phyloP scores from a whole-genome alignment of 1,284 basidiomycete species.

The Trametes pubescens region DNA sequence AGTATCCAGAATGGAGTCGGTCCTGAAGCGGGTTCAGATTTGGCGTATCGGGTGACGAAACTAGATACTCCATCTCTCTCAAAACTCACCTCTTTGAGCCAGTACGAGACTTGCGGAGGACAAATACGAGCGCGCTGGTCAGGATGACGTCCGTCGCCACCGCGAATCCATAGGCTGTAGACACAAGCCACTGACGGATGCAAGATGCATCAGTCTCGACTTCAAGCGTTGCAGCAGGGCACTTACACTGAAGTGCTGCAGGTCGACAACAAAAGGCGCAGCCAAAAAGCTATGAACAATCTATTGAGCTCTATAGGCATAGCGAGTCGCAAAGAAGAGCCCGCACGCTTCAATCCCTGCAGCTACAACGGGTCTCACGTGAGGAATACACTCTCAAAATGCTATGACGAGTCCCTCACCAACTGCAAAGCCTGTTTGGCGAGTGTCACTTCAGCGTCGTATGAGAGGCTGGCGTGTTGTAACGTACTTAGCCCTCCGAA shows the following conservation, averaged over 20 bases:
- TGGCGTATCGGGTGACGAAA: neutral
- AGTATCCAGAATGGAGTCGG: neutral
- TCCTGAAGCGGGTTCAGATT: neutral
- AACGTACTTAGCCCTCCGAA: conserved; percentile 1
- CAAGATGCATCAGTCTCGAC: no score
- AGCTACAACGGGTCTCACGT: neutral
- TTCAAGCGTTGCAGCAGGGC: no score
- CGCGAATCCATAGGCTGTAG: conserved; percentile 1
- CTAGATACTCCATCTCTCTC: neutral
- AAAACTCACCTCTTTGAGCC: neutral
- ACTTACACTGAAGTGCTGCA: conserved; percentile 6
- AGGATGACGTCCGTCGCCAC: conserved; percentile 13
- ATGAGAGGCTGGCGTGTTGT: neutral
- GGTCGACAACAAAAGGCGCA: neutral
- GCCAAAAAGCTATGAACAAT: neutral
- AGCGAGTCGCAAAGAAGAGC: neutral
- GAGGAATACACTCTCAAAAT: neutral
- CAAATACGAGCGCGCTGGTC: neutral
- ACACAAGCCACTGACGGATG: conserved; percentile 17
- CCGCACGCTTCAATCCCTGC: neutral
- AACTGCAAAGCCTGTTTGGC: neutral
- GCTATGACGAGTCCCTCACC: neutral
- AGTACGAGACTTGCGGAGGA: neutral
- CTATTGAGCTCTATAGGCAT: neutral
- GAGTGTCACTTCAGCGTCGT: neutral